phyloP scores from a whole-genome alignment of 2,329 filamentous ascomycete species.

The Penicillium verrucosum region DNA sequence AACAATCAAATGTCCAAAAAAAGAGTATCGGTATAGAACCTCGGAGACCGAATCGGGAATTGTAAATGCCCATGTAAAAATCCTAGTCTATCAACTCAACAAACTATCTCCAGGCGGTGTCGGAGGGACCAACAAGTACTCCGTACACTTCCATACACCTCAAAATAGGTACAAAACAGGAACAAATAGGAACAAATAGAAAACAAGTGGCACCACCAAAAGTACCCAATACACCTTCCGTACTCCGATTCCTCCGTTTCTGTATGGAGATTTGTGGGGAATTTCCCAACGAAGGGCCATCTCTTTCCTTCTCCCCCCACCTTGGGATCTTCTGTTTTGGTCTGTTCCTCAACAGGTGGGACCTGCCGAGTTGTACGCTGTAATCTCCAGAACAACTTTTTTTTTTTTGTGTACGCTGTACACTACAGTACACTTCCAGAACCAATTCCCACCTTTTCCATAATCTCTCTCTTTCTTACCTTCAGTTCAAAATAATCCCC shows the following conservation, averaged over 20 bases:
- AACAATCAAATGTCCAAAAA: not conserved
- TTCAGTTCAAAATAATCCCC: slow-evolving; percentile 25
- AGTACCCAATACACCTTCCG: not conserved
- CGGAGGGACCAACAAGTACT: not conserved
- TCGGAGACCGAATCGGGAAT: not conserved
- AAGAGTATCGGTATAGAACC: not conserved
- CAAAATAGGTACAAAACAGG: not conserved
- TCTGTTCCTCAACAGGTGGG: slow-evolving; percentile 22
- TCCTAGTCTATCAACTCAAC: slow-evolving; percentile 9
- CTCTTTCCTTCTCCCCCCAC: not conserved
- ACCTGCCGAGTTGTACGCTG: slow-evolving; percentile 26
- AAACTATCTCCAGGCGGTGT: not conserved
- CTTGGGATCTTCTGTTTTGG: slow-evolving; percentile 6
- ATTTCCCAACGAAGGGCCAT: slow-evolving; percentile 12
- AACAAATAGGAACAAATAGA: not conserved
- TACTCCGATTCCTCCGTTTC: no score
- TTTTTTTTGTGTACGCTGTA: slow-evolving; percentile 22
- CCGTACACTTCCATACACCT: not conserved
- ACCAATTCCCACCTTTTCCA: slow-evolving; percentile 17
- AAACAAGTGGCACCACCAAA: not conserved
- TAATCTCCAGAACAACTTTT: slow-evolving; percentile 28
- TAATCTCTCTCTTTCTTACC: slow-evolving; percentile 8
- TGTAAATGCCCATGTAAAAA: no score
- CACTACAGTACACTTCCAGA: slow-evolving; percentile 25
- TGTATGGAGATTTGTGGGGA: not conserved